Conservation (phyloP, 2,329 filamentous ascomycete species). For the Sclerotiophoma versabilis region DNA sequence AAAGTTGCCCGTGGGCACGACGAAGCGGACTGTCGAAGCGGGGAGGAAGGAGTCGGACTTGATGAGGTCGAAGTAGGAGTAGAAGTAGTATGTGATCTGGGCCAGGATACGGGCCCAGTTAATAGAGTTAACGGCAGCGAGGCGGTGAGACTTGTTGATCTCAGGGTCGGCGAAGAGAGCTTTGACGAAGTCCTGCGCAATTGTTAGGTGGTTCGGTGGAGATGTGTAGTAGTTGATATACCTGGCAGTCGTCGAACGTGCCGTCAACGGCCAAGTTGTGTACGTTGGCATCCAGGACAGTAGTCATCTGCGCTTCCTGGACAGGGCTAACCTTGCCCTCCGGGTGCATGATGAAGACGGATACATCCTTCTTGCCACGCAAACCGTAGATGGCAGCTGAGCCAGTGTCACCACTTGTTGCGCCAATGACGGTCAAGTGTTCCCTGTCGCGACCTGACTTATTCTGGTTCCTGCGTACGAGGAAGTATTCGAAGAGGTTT, state of each 20-base stretch:
- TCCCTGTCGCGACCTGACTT: constrained; percentile 70
- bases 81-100: constrained; percentile 97
- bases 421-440: constrained; percentile 52
- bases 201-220: constrained; percentile 27
- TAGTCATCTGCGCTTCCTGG: constrained; percentile 97
- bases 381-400: constrained; percentile 96
- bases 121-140: constrained; percentile 95
- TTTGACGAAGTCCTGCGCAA: constrained; percentile 83
- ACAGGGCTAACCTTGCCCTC: constrained; percentile 90
- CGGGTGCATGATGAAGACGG: constrained; percentile 92
- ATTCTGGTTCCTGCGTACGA: constrained; percentile 74
- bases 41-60: constrained; percentile 67
- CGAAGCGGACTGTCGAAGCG: constrained; percentile 74
- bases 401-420: constrained; percentile 68
- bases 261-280: constrained; percentile 90
- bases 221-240: constrained; percentile 39
- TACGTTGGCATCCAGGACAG: constrained; percentile 86
- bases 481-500: constrained; percentile 93
- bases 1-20: constrained; percentile 96
- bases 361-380: constrained; percentile 94
- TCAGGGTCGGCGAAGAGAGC: constrained; percentile 86
- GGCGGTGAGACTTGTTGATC: constrained; percentile 80
- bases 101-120: constrained; percentile 95
- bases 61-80: constrained; percentile 85
- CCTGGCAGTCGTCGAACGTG: constrained; percentile 95